These are phyloP conservation scores for Fusarium marasasianum DNA, from an alignment of 2,329 filamentous ascomycete species.

Conservation along the genomic window DNA sequence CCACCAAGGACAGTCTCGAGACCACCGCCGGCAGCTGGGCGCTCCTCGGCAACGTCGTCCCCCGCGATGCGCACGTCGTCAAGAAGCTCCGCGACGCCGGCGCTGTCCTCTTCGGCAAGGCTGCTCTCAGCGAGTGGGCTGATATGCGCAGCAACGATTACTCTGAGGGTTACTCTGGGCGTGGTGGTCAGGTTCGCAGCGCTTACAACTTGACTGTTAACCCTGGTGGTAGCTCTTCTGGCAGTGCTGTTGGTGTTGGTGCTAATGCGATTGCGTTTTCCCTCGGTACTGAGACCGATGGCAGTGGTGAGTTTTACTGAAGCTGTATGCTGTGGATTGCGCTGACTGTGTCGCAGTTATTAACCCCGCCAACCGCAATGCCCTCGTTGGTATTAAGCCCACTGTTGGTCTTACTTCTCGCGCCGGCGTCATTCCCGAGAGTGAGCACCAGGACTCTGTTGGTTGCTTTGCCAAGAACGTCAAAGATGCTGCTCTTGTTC, in stretches of 20 bases:
- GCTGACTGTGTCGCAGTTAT: slow-evolving; percentile 60
- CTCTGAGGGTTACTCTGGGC: slow-evolving; percentile 72
- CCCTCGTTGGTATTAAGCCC: slow-evolving; percentile 78
- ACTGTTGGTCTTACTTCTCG: slow-evolving; percentile 78
- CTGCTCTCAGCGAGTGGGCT: slow-evolving; percentile 78
- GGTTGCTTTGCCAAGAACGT: slow-evolving; percentile 75
- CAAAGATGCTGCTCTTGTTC: slow-evolving; percentile 71
- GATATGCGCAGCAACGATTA: slow-evolving; percentile 75
- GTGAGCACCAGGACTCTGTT: slow-evolving; percentile 73
- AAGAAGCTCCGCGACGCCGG: slow-evolving; percentile 69
- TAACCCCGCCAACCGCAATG: slow-evolving; percentile 75
- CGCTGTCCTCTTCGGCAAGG: slow-evolving; percentile 76
- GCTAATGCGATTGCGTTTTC: slow-evolving; percentile 71
- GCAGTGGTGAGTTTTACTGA: slow-evolving; percentile 56
- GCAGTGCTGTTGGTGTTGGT: slow-evolving; percentile 71
- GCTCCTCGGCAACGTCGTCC: slow-evolving; percentile 71
- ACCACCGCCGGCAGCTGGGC: slow-evolving; percentile 78
- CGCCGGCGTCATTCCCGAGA: slow-evolving; percentile 71
- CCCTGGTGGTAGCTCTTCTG: slow-evolving; percentile 75
- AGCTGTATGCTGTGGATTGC: too few species aligned
- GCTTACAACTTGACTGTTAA: slow-evolving; percentile 75
- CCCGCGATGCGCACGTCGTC: slow-evolving; percentile 74
- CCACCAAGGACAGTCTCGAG: slow-evolving; percentile 81
- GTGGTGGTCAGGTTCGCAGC: slow-evolving; percentile 71
- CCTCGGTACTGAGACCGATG: slow-evolving; percentile 80